Percentiles rank a stretch among this genome's conserved stretches.
Conservation (phyloP, 2,329 filamentous ascomycete species). For the Talaromyces albobiverticillius region DNA sequence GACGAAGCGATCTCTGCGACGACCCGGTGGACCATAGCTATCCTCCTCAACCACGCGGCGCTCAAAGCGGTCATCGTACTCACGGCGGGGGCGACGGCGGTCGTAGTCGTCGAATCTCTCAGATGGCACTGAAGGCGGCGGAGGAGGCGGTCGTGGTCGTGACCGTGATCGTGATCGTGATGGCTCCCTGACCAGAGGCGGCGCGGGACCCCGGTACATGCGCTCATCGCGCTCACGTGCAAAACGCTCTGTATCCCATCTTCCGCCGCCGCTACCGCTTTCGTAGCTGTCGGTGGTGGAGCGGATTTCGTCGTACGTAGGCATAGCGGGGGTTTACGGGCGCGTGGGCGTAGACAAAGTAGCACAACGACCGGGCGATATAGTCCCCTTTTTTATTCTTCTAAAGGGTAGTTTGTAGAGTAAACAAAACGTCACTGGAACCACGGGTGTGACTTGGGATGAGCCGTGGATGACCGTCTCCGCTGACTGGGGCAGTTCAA, state of each 20-base stretch:
- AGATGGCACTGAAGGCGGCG: conserved; percentile 7
- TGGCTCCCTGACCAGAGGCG: conserved; percentile 17
- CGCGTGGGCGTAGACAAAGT: background rate
- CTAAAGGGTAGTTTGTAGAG: background rate
- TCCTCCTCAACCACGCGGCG: conserved; percentile 41
- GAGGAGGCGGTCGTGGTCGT: conserved; percentile 14
- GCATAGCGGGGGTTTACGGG: conserved; percentile 24
- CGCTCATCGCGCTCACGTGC: conserved; percentile 43
- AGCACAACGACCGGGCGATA: background rate
- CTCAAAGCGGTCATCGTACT: conserved; percentile 37
- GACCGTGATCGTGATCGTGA: conserved; percentile 23
- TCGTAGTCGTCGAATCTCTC: too few relatives aligned
- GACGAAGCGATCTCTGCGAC: conserved; percentile 36
- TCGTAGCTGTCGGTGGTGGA: conserved; percentile 24
- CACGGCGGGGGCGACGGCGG: too few relatives aligned
- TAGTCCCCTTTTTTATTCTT: background rate
- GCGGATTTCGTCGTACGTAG: conserved; percentile 33
- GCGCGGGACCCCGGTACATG: conserved; percentile 29
- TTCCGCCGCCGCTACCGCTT: conserved; percentile 21
- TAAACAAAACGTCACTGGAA: conserved; percentile 7
- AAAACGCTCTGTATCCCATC: conserved; percentile 43
- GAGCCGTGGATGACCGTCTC: conserved; percentile 15
- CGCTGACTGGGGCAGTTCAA: conserved; percentile 7
- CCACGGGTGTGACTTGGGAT: conserved; percentile 12
- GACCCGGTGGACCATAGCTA: conserved; percentile 42